These are phyloP conservation scores for Populus euphratica DNA, from an alignment of 345 rosid species.

Conservation along the genomic window DNA sequence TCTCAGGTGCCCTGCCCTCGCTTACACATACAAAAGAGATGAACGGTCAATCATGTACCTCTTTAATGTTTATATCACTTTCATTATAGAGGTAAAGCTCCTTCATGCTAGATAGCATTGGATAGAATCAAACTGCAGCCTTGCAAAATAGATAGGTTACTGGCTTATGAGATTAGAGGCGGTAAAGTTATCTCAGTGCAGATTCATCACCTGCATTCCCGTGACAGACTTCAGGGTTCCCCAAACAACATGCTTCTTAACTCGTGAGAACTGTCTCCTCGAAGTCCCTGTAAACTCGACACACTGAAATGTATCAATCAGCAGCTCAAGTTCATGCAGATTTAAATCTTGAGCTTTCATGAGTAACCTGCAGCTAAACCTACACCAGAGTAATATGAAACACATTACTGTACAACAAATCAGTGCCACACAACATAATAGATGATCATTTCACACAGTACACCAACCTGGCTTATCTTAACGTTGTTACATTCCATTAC, in stretches of 20 bases:
- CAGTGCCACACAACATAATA: not conserved
- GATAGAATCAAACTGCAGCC: not conserved
- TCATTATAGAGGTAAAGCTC: not conserved
- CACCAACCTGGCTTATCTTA: slow-evolving; percentile 87
- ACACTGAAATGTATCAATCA: slow-evolving; percentile 93
- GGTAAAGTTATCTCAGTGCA: not conserved
- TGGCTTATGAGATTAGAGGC: not conserved
- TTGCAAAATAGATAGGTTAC: not conserved
- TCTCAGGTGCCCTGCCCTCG: too few species aligned
- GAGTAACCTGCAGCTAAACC: slow-evolving; percentile 88
- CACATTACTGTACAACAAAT: not conserved
- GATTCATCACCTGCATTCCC: slow-evolving; percentile 85
- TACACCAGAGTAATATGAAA: slow-evolving; percentile 23
- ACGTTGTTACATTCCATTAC: slow-evolving; percentile 88
- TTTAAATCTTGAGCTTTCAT: slow-evolving; percentile 88
- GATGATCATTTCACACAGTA: not conserved
- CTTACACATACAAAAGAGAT: not conserved
- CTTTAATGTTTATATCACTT: not conserved
- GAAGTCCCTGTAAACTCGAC: slow-evolving; percentile 89
- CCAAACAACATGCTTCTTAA: slow-evolving; percentile 97
- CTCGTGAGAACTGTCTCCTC: slow-evolving; percentile 93
- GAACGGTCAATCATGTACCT: not conserved
- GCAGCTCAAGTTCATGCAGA: slow-evolving; percentile 86
- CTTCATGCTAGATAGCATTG: not conserved
- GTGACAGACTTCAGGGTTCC: slow-evolving; percentile 95